phyloP scores from a whole-genome alignment of 2,329 filamentous ascomycete species.

The Ustulina deusta region DNA sequence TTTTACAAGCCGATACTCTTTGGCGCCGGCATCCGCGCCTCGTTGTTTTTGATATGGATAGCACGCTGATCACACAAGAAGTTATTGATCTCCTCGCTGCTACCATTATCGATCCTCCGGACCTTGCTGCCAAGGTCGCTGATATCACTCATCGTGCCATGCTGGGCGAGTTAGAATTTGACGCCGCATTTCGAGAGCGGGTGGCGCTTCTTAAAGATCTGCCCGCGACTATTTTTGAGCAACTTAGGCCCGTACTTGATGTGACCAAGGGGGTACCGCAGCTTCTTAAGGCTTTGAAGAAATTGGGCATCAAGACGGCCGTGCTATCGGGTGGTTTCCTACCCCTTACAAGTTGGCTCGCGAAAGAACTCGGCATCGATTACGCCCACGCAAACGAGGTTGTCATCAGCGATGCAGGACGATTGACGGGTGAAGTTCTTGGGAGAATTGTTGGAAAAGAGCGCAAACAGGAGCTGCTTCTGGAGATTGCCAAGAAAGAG shows the following conservation, averaged over 20 bases:
- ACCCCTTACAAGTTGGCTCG: constrained; percentile 89
- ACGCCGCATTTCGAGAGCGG: constrained; percentile 82
- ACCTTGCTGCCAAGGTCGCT: constrained; percentile 84
- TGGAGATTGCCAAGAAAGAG: constrained; percentile 77
- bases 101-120: constrained; percentile 74
- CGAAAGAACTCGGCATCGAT: constrained; percentile 82
- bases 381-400: constrained; percentile 91
- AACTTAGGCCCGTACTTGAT: constrained; percentile 78
- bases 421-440: constrained; percentile 77
- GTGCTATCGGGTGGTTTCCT: constrained; percentile 94
- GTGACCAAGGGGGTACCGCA: constrained; percentile 84
- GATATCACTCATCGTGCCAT: constrained; percentile 94
- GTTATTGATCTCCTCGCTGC: constrained; percentile 96
- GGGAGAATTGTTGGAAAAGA: constrained; percentile 81
- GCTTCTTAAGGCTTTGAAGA: constrained; percentile 79
- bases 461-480: constrained; percentile 77
- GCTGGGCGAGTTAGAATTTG: constrained; percentile 95
- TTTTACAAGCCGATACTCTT: constrained; percentile 78
- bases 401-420: constrained; percentile 67
- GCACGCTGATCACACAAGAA: constrained; percentile 95
- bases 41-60: constrained; percentile 99
- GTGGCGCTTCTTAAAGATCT: constrained; percentile 86
- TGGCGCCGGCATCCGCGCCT: constrained; percentile 85
- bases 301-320: constrained; percentile 85
- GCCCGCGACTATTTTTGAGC: constrained; percentile 80